phyloP scores from a whole-genome alignment of 139 green algal species.

The Coelastrella sp. region DNA sequence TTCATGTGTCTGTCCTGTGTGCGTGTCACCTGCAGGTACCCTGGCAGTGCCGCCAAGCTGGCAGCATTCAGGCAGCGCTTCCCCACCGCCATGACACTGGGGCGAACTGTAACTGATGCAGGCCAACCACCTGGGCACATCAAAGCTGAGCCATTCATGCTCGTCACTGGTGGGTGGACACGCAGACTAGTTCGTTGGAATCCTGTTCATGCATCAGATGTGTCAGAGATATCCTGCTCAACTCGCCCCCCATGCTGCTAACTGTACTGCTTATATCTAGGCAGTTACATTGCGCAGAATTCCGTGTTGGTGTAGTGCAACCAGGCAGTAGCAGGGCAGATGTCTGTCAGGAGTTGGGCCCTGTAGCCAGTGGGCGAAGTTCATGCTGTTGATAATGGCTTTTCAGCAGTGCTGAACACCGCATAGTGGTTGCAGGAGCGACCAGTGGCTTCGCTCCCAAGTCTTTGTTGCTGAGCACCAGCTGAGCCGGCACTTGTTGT shows the following conservation, averaged over 20 bases:
- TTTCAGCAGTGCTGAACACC: no score
- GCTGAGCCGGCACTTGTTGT: no score
- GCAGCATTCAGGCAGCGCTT: constrained; percentile 62
- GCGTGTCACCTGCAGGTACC: constrained; percentile 10
- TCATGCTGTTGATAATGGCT: no score
- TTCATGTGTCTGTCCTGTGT: neutral
- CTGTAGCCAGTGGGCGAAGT: no score
- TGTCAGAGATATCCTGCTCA: neutral
- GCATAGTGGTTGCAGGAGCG: no score
- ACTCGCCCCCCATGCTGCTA: neutral
- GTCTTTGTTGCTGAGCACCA: no score
- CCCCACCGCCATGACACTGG: constrained; percentile 55
- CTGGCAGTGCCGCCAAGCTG: neutral
- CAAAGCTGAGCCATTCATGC: constrained; percentile 35
- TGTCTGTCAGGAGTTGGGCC: no score
- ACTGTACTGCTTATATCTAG: no score
- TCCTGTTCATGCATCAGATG: neutral
- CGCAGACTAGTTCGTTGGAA: neutral
- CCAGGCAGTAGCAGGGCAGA: no score
- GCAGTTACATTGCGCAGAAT: no score
- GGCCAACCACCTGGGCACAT: constrained; percentile 5
- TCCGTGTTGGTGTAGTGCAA: no score
- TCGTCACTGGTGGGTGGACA: constrained; percentile 23
- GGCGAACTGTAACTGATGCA: neutral
- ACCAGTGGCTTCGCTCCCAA: no score